phyloP scores from a whole-genome alignment of 1,284 basidiomycete species.

The Marasmius tenuissimus region DNA sequence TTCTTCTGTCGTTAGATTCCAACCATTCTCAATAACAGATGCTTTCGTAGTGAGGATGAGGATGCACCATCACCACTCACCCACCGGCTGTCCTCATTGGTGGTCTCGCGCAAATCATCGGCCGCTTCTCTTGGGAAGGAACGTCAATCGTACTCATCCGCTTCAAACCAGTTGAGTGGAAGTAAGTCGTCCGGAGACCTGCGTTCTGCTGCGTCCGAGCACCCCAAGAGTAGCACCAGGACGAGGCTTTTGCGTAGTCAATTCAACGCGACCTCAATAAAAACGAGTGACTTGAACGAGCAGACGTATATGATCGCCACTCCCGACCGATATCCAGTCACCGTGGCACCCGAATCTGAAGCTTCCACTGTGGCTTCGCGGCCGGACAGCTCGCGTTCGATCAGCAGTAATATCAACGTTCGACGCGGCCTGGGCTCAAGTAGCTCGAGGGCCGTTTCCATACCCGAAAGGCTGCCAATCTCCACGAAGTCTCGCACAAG shows the following conservation, averaged over 20 bases:
- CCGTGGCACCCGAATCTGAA: background rate
- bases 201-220: background rate
- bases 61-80: conserved; percentile 76
- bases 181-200: conserved; percentile 12
- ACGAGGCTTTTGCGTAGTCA: background rate
- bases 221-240: background rate
- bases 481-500: background rate
- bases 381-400: background rate
- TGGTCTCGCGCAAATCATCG: conserved; percentile 45
- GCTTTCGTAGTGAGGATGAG: conserved; percentile 66
- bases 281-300: background rate
- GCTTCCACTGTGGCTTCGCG: background rate
- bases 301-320: background rate
- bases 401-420: background rate
- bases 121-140: conserved; percentile 19
- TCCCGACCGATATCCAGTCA: background rate
- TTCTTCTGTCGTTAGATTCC: conserved; percentile 6
- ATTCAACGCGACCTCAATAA: background rate
- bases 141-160: background rate
- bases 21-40: too few relatives aligned
- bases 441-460: background rate
- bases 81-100: conserved; percentile 56
- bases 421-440: background rate
- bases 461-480: background rate
- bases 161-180: background rate